These are phyloP conservation scores for Arachis monticola DNA, from an alignment of 331 rosid species.

Conservation along the genomic window DNA sequence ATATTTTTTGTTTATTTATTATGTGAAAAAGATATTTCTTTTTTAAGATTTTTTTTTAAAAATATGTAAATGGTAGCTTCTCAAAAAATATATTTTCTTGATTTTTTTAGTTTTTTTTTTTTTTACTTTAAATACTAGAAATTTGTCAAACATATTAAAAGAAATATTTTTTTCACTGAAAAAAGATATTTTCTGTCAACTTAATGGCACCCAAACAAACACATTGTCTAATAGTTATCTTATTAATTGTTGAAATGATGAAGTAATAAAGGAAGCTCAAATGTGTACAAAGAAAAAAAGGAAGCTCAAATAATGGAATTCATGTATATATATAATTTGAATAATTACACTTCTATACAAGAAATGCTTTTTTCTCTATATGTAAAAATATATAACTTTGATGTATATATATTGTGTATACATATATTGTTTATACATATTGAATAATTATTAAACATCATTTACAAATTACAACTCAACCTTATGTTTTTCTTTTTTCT, in stretches of 20 bases:
- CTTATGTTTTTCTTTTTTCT: conserved; percentile 14
- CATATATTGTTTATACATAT: background rate
- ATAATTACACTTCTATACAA: conserved; percentile 2
- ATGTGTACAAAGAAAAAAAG: background rate
- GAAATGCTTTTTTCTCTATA: background rate
- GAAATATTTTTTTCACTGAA: too few species aligned
- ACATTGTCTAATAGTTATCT: background rate
- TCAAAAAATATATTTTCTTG: too few species aligned
- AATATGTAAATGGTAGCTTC: too few species aligned
- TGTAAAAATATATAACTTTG: conserved; percentile 28
- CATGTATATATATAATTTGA: conserved; percentile 19
- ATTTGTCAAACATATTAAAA: too few species aligned
- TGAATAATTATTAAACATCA: conserved; percentile 29
- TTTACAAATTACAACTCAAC: conserved; percentile 38
- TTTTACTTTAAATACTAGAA: too few species aligned
- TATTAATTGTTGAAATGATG: background rate
- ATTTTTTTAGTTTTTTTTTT: too few species aligned
- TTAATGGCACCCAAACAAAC: too few species aligned
- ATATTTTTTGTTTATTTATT: too few species aligned
- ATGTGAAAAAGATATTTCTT: too few species aligned
- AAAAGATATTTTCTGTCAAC: too few species aligned
- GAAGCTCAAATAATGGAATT: background rate
- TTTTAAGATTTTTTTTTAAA: too few species aligned
- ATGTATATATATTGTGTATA: background rate
- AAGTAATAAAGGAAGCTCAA: background rate